These are phyloP conservation scores for Neltuma alba DNA, from an alignment of 306 rosid species.

Conservation along the genomic window DNA sequence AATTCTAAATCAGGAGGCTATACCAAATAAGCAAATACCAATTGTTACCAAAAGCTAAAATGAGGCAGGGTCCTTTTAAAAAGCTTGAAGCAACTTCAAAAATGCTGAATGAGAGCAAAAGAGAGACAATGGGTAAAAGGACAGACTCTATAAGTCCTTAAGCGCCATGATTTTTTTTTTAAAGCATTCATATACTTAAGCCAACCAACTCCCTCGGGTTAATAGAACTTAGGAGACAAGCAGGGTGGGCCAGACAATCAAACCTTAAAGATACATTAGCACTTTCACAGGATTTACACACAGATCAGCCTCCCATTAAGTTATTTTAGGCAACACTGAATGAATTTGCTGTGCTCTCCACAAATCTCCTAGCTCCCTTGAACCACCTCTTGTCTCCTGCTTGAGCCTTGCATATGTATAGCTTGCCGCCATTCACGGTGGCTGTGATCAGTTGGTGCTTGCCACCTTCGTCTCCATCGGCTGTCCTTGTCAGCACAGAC, in stretches of 20 bases:
- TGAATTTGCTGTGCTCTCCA: conserved; percentile 73
- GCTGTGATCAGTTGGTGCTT: conserved; percentile 90
- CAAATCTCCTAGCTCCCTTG: conserved; percentile 88
- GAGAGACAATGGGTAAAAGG: neutral
- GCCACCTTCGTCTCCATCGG: conserved; percentile 98
- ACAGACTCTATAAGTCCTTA: neutral
- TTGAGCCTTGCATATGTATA: conserved; percentile 94
- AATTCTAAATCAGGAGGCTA: neutral
- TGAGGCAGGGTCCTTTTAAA: neutral
- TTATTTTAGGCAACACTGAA: conserved; percentile 81
- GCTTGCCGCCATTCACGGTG: conserved; percentile 79
- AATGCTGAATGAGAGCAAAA: neutral
- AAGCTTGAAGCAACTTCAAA: conserved; percentile 8
- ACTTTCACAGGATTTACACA: conserved; percentile 57
- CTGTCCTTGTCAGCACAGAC: conserved; percentile 91
- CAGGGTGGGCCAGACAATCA: conserved; percentile 26
- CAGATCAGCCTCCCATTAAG: conserved; percentile 28
- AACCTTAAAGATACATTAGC: conserved; percentile 39
- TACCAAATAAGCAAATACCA: neutral
- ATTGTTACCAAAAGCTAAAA: neutral
- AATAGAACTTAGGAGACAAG: conserved; percentile 36
- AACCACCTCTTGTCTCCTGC: conserved; percentile 99
- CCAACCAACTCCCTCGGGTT: conserved; percentile 48
- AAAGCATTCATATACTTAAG: conserved; percentile 43
- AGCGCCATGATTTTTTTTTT: conserved; percentile 28